Conservation (phyloP, 2,329 filamentous ascomycete genomes). For the Nannizziopsis arthrosporioides region DNA sequence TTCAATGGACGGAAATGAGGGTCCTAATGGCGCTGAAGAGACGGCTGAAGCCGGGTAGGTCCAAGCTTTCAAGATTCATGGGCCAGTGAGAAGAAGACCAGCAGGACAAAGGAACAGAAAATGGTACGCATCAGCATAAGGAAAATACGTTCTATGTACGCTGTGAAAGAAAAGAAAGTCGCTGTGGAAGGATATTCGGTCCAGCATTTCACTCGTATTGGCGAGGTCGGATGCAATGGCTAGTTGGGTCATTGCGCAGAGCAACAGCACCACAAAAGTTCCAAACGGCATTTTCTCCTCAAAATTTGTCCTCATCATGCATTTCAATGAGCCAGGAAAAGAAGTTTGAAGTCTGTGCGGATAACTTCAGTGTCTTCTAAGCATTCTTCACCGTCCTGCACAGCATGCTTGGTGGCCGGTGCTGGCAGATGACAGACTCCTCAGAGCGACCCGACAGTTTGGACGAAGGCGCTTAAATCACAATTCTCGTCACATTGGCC, state of each 20-base stretch:
- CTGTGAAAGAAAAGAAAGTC: background rate
- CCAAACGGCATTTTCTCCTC: too few relatives aligned
- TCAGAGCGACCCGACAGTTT: slow-evolving; percentile 3
- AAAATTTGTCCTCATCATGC: too few relatives aligned
- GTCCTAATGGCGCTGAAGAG: background rate
- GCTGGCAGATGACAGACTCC: background rate
- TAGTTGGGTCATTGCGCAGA: too few relatives aligned
- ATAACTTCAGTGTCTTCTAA: background rate
- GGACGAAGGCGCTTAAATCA: slow-evolving; percentile 6
- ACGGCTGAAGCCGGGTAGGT: background rate
- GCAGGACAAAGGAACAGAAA: background rate
- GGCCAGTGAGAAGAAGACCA: background rate
- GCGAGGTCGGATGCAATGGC: background rate
- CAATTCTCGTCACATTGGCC: background rate
- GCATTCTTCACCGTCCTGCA: slow-evolving; percentile 4
- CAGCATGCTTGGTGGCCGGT: background rate
- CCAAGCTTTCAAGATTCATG: background rate
- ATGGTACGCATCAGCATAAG: background rate
- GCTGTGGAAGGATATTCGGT: background rate
- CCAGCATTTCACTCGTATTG: background rate
- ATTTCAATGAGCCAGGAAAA: too few relatives aligned
- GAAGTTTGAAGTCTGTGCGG: too few relatives aligned
- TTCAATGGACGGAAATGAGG: background rate
- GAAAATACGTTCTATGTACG: background rate
- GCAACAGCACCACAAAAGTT: too few relatives aligned